Evolutionary conservation across 1,284 basidiomycete species (phyloP).

Genomic region (Irpex sp.): DNA sequence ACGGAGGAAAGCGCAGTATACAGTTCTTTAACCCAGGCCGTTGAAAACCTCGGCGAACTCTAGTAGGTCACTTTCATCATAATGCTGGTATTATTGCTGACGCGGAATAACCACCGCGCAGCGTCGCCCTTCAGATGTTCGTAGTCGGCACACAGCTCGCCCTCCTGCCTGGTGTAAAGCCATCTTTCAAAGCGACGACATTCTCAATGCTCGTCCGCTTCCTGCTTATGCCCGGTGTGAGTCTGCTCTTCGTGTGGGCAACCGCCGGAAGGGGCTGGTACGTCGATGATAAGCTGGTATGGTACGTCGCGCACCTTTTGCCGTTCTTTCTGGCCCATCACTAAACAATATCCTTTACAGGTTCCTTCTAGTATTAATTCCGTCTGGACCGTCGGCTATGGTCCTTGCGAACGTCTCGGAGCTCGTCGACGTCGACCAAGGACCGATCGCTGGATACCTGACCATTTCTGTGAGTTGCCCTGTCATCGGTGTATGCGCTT

Average conservation of each 20-base stretch:
- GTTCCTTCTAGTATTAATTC: conserved; percentile 30
- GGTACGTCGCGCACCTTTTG: conserved; percentile 18
- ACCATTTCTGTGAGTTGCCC: conserved; percentile 24
- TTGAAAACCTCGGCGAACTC: conserved; percentile 28
- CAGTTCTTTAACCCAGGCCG: conserved; percentile 22
- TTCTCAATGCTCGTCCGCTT: conserved; percentile 28
- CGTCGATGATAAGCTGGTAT: conserved; percentile 28
- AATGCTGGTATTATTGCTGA: not conserved
- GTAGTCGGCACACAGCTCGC: conserved; percentile 29
- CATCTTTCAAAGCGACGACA: conserved; percentile 18
- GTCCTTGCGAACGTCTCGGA: conserved; percentile 30
- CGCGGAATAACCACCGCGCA: conserved; percentile 4
- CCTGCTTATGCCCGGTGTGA: conserved; percentile 25
- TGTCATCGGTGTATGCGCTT: not conserved
- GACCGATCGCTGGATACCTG: conserved; percentile 28
- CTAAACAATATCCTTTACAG: conserved; percentile 12
- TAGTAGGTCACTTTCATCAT: conserved; percentile 19
- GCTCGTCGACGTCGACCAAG: conserved; percentile 27
- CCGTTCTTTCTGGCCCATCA: too few species aligned
- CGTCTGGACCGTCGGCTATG: conserved; percentile 30
- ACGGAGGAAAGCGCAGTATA: conserved; percentile 23
- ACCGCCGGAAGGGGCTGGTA: conserved; percentile 29
- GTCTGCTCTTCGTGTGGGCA: conserved; percentile 25
- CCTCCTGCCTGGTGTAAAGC: conserved; percentile 20
- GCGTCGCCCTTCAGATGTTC: conserved; percentile 29